Percentiles rank a stretch among this genome's conserved stretches.
Conservation (phyloP, 768 basidiomycete genomes). For the Podaxis sp. region DNA sequence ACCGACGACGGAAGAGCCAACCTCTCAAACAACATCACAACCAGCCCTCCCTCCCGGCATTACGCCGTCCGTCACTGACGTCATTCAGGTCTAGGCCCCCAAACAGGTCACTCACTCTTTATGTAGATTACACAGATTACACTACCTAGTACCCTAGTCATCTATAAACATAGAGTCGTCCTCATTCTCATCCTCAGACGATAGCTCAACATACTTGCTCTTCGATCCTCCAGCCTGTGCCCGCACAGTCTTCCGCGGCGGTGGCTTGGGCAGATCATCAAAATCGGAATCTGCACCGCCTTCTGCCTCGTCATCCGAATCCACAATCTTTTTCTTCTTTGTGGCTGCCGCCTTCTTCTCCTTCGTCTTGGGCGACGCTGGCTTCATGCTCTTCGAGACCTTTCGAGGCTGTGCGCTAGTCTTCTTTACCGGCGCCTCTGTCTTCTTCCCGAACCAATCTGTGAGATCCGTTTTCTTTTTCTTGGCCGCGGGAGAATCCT, state of each 20-base stretch:
- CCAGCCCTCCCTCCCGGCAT: background rate
- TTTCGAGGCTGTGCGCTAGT: conserved; percentile 32
- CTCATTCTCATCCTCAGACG: conserved; percentile 43
- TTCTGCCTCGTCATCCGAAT: conserved; percentile 45
- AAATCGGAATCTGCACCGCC: conserved; percentile 30
- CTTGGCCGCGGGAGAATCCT: conserved; percentile 46
- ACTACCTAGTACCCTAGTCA: conserved; percentile 21
- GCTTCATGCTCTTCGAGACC: conserved; percentile 59
- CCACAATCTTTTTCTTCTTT: conserved; percentile 31
- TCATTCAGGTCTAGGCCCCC: conserved; percentile 10
- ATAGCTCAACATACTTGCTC: conserved; percentile 68
- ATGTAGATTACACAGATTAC: background rate
- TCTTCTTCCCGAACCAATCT: conserved; percentile 58
- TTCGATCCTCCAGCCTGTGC: conserved; percentile 47
- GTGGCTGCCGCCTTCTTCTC: conserved; percentile 46
- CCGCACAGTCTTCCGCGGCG: conserved; percentile 36
- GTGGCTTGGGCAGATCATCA: conserved; percentile 35
- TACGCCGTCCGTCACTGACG: conserved; percentile 12
- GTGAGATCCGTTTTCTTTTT: conserved; percentile 49
- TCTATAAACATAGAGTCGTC: conserved; percentile 48
- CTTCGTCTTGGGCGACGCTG: conserved; percentile 47
- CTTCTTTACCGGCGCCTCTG: conserved; percentile 37
- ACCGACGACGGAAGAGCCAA: conserved; percentile 13
- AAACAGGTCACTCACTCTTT: background rate
- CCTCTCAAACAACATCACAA: background rate